phyloP scores from a whole-genome alignment of 1,284 basidiomycete species.

The Ustilago bromivora region DNA sequence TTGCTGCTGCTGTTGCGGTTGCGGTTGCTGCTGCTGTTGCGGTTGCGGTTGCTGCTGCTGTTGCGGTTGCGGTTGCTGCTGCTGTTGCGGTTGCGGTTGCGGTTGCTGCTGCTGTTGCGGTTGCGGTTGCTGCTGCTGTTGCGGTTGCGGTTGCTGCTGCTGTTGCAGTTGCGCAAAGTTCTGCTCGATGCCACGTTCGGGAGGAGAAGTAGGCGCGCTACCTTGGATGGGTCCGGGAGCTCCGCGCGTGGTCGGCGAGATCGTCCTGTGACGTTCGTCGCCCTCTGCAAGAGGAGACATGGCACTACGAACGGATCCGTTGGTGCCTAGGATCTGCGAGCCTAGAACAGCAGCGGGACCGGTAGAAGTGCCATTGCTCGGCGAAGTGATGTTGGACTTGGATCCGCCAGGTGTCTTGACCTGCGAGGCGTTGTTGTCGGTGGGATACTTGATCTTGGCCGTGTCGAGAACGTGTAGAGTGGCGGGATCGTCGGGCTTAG shows the following conservation, averaged over 20 bases:
- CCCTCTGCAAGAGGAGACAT: slow-evolving; percentile 49
- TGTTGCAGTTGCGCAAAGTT: slow-evolving; percentile 28
- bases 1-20: slow-evolving; percentile 21
- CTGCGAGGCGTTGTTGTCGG: slow-evolving; percentile 58
- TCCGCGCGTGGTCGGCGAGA: slow-evolving; percentile 43
- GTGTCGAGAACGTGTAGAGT: slow-evolving; percentile 79
- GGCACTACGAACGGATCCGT: slow-evolving; percentile 34
- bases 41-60: slow-evolving; percentile 12
- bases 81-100: slow-evolving; percentile 19
- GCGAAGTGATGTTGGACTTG: slow-evolving; percentile 41
- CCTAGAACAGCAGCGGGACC: slow-evolving; percentile 23
- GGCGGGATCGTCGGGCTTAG: slow-evolving; percentile 82
- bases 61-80: slow-evolving; percentile 15
- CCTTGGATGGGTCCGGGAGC: slow-evolving; percentile 16
- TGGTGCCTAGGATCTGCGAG: slow-evolving; percentile 27
- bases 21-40: slow-evolving; percentile 15
- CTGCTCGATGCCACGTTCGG: slow-evolving; percentile 20
- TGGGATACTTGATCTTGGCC: slow-evolving; percentile 69
- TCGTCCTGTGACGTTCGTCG: slow-evolving; percentile 41
- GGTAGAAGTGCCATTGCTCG: slow-evolving; percentile 13
- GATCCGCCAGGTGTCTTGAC: slow-evolving; percentile 29
- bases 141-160: slow-evolving; percentile 20
- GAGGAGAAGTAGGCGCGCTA: slow-evolving; percentile 24
- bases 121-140: slow-evolving; percentile 19
- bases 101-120: slow-evolving; percentile 17